Evolutionary conservation across 306 rosid genomes (phyloP), one percentile per base, ranked within the genome.

Genomic region (Sicyos baderoa): DNA sequence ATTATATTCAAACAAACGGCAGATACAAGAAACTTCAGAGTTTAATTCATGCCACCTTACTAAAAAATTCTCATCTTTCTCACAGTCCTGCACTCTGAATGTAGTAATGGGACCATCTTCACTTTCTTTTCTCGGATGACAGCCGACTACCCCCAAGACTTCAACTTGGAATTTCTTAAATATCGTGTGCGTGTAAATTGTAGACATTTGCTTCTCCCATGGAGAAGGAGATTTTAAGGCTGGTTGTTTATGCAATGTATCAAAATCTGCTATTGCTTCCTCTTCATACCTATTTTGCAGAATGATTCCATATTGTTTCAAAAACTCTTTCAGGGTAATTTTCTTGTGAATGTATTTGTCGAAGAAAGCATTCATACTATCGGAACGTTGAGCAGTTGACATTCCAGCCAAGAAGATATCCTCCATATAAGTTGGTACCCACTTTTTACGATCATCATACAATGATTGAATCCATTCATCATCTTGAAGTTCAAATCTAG

Each of bases 211-310:
- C 70, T 88, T 91, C 75, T 91, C 96, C 96, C 97, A 88, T 67
- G 97, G 97, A 42, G 97, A 91, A 81, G 97, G 97, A 75, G 97
- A 88, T 76, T 85, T 91, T 44, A 88, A 82, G 55, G 97, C 97
- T 40, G 96, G 97, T 78, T 91, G 97, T 77, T 91, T 91, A 86
- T 91, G 89, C 80, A 85, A 81, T 66, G 96, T 88, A 81, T 91
- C 97, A 74, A 91, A 91, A 85, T 91, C 97, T 71, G 97, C 96
- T 71, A 86, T 82, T 48, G 84, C 86, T 82, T 91, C 97, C 77
- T 88, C 97, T 72, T 91, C 96, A 70, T 82, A 86, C 82, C 97
- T 85, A 57, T 82, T 88, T 64, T 88, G 97, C 59, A 91, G 86
- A 78, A 91, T 91, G 16, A 80, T 71, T 72, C 91, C 93, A 64